These are phyloP conservation scores for Colletotrichum echinochloae DNA, from an alignment of 2,329 filamentous ascomycete genomes.

Conservation along the genomic window DNA sequence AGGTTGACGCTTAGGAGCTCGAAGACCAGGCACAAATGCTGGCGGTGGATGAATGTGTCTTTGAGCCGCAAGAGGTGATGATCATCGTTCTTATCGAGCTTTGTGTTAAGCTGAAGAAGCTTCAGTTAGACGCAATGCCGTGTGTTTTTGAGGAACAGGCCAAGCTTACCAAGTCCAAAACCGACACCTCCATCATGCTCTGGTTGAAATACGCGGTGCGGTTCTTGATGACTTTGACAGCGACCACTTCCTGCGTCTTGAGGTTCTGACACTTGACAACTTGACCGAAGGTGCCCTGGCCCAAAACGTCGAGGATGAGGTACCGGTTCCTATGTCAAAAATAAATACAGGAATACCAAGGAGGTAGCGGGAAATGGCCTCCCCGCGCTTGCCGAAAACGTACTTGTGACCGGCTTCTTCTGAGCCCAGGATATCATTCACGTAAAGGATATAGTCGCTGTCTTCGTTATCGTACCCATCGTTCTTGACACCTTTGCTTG, in stretches of 20 bases:
- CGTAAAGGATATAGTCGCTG: constrained; percentile 98
- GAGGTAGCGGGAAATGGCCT: background rate
- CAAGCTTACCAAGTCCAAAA: constrained; percentile 83
- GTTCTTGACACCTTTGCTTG: constrained; percentile 98
- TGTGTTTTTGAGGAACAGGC: background rate
- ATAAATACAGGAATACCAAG: constrained; percentile 35
- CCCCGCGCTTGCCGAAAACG: constrained; percentile 46
- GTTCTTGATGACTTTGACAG: constrained; percentile 99
- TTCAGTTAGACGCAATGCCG: constrained; percentile 27
- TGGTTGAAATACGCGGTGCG: constrained; percentile 99
- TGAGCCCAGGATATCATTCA: constrained; percentile 97
- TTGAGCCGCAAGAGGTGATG: constrained; percentile 95
- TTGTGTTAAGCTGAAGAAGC: constrained; percentile 83
- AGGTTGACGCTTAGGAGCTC: constrained; percentile 97
- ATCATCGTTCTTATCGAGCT: constrained; percentile 99
- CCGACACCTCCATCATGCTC: constrained; percentile 99
- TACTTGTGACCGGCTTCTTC: constrained; percentile 98
- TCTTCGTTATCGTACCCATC: constrained; percentile 99
- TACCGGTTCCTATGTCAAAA: constrained; percentile 80
- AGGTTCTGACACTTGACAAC: constrained; percentile 99
- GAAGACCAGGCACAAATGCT: constrained; percentile 96
- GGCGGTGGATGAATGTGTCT: constrained; percentile 97
- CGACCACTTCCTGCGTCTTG: constrained; percentile 98
- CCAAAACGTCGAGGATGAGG: constrained; percentile 94
- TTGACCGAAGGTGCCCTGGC: constrained; percentile 97